Base-by-base conservation (phyloP, 768 basidiomycete genomes). In the Tricholoma flavovirens region DNA sequence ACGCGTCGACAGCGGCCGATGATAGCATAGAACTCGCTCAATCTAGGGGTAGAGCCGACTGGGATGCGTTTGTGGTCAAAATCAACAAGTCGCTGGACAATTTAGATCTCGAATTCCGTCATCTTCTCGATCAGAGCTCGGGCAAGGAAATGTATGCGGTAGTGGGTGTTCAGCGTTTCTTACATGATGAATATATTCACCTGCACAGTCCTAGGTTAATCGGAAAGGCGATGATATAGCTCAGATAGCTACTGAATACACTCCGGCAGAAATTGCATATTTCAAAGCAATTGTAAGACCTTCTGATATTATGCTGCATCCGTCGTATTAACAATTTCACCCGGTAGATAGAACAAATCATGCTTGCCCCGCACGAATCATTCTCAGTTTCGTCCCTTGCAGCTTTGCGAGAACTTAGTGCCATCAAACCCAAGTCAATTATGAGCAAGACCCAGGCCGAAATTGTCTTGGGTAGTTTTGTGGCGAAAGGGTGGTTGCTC, bases 171-270 rank as follows among this genome's bases (percentile, higher is more conserved):
- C 26, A 26, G 11, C 11, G 32, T 24, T 24, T 29, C 10, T 56
- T 42, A 14, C 53, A 32, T 10, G 48, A 19, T 43, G 45, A 17
- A 30, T 9, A 29, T 52, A 17, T 22, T 45, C 49, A 35, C 15
- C 51, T 24, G 42, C 36, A 5, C 45, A 11, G 36, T 29, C 36
- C 17, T 54, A 94, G 92, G 84, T 91, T 45, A 96, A 95, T 65
- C 74, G 79, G 8, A 89, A 84, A 59, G 85, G 83, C 15, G 93
- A 95, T 63, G 85, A 86, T 53, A 77, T 93, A 32, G 87, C 93
- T 0, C 91, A 92, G 66, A 71, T 90, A 66, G 93, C 92, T 3
- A 92, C 90, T 0, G 88, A 90, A 38, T 96, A 93, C 64, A 80
- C 79, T 1, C 75, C 90, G 0, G 72, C 75, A 30, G 93, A 96